A percentile compares a stretch with the other conserved stretches of the same genome.
Evolutionary conservation across 1,284 basidiomycete genomes (phyloP).

Genomic region (Moesziomyces sp.): DNA sequence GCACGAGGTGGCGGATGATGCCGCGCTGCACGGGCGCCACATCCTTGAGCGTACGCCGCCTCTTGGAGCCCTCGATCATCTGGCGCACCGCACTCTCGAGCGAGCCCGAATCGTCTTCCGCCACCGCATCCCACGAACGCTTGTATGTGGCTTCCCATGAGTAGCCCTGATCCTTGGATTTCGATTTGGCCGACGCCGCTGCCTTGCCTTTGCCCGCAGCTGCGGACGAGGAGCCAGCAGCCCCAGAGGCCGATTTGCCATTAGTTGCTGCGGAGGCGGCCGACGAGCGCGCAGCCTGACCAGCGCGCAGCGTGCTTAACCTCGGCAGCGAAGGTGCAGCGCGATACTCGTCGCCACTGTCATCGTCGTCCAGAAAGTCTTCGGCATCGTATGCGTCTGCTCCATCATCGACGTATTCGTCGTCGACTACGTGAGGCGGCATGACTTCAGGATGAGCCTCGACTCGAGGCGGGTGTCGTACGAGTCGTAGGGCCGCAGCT

Average conservation of each 20-base stretch:
- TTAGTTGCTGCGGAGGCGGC: constrained; percentile 13
- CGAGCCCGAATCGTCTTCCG: constrained; percentile 93
- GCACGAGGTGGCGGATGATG: constrained; percentile 93
- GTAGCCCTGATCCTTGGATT: constrained; percentile 71
- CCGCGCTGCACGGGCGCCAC: constrained; percentile 88
- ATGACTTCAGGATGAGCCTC: background rate
- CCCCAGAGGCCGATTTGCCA: constrained; percentile 17
- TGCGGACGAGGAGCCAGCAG: constrained; percentile 7
- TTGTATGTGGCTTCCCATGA: constrained; percentile 97
- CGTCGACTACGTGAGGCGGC: constrained; percentile 44
- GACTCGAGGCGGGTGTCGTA: too few relatives aligned
- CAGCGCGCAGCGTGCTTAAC: constrained; percentile 23
- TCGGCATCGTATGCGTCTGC: constrained; percentile 45
- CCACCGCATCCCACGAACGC: constrained; percentile 94
- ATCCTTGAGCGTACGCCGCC: constrained; percentile 75
- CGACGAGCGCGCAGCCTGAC: constrained; percentile 12
- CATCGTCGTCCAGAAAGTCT: constrained; percentile 52
- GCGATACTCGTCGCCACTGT: constrained; percentile 50
- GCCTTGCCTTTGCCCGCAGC: constrained; percentile 14
- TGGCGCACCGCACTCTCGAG: constrained; percentile 89
- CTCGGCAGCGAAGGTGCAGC: constrained; percentile 34
- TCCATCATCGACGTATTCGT: constrained; percentile 46
- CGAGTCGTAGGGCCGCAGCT: too few relatives aligned
- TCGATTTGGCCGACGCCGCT: constrained; percentile 17
- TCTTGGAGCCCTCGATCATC: constrained; percentile 83